Conservation (phyloP, 345 rosid genomes). For the Moricandia arvensis region DNA sequence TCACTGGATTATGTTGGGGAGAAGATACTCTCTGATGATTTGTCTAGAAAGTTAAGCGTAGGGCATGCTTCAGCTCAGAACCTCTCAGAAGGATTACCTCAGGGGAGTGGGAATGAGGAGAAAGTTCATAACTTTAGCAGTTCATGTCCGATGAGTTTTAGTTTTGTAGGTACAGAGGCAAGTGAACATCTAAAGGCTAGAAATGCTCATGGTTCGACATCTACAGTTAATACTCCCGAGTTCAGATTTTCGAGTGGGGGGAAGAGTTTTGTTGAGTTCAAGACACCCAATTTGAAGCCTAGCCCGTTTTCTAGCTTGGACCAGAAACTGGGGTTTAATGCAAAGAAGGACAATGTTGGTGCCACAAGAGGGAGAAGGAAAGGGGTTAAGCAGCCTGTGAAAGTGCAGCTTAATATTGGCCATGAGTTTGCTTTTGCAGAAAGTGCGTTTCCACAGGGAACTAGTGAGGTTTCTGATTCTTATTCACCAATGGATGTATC, state of each 20-base stretch:
- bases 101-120: constrained; percentile 34
- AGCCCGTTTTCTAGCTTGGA: constrained; percentile 46
- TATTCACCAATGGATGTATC: constrained; percentile 90
- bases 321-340: constrained; percentile 56
- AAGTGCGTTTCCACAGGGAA: constrained; percentile 42
- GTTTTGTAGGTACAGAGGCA: constrained; percentile 39
- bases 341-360: constrained; percentile 51
- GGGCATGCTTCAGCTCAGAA: constrained; percentile 33
- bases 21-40: constrained; percentile 45
- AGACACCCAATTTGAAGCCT: constrained; percentile 48
- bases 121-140: constrained; percentile 27
- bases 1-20: constrained; percentile 45
- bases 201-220: constrained; percentile 38
- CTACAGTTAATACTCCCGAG: constrained; percentile 34
- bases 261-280: constrained; percentile 51
- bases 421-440: constrained; percentile 53
- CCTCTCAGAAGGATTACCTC: constrained; percentile 31
- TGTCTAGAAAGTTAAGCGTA: constrained; percentile 58
- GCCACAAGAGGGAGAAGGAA: constrained; percentile 50
- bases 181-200: background rate
- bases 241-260: constrained; percentile 43
- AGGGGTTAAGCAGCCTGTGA: constrained; percentile 59
- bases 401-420: constrained; percentile 49
- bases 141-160: constrained; percentile 34
- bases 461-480: constrained; percentile 55